Percentiles rank a stretch among this genome's conserved stretches.
These are phyloP conservation scores for Epichloe bromicola DNA, from an alignment of 2,329 filamentous ascomycete genomes.

Conservation along the genomic window DNA sequence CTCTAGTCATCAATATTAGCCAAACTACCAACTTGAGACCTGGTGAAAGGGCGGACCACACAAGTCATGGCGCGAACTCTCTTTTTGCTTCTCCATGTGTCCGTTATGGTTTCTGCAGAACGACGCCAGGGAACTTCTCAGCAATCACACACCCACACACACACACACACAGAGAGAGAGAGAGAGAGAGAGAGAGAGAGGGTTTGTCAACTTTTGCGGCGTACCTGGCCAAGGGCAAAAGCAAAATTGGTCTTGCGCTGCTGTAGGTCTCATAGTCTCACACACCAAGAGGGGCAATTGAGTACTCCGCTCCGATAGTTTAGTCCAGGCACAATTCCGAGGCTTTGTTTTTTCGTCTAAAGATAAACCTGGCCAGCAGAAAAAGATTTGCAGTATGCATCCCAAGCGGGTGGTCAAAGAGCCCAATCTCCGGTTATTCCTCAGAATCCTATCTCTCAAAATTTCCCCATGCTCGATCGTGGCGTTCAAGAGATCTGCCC, in stretches of 20 bases:
- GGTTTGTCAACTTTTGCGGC: not conserved
- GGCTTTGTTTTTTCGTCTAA: not conserved
- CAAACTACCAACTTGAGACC: not conserved
- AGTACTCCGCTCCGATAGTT: not conserved
- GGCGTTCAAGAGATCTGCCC: not conserved
- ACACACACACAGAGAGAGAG: not conserved
- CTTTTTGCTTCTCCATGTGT: not conserved
- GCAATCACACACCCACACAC: not conserved
- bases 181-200: not conserved
- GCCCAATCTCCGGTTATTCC: not conserved
- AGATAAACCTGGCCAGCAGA: not conserved
- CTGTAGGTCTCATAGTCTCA: conserved; percentile 9
- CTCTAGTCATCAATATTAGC: not conserved
- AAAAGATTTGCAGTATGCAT: not conserved
- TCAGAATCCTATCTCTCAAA: not conserved
- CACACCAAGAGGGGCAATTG: conserved; percentile 4
- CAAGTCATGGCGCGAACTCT: not conserved
- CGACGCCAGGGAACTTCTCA: not conserved
- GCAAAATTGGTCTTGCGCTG: conserved; percentile 5
- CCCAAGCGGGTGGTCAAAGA: not conserved
- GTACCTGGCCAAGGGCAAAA: conserved; percentile 2
- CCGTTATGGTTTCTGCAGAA: not conserved
- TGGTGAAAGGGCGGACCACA: not conserved
- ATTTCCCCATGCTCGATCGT: not conserved
- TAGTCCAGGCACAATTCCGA: not conserved